Evolutionary conservation across 1,284 basidiomycete species (phyloP), one percentile per base, ranked within the genome.

Genomic region (Sanghuangporus baumii): DNA sequence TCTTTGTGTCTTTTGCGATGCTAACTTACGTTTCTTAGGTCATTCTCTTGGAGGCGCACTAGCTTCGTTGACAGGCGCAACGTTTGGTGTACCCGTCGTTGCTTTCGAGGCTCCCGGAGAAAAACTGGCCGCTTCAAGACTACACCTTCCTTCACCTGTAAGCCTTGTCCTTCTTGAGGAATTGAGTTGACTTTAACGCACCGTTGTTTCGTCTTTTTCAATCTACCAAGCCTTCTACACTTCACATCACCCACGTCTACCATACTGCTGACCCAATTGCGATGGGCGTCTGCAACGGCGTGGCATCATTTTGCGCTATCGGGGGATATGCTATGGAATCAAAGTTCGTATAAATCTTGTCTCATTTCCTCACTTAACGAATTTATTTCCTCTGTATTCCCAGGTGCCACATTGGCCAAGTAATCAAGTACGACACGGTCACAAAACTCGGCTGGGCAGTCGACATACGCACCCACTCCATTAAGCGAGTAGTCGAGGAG

Each of bases 401-500:
- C 37, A 81, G 80, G 38, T 93, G 93, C 70, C 93, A 94, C 70
- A 79, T 91, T 0, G 96, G 96, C 48, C 85, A 89, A 75, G 87
- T 86, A 11, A 88, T 94, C 62, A 77, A 92, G 11, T 98, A 94
- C 72, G 95, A 98, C 72, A 94, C 95, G 0, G 89, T 96, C 34
- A 84, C 82, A 8, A 85, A 88, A 70, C 81, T 91, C 41, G 86
- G 87, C 3, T 98, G 96, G 96, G 75, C 78, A 14, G 88, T 90
- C 40, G 87, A 91, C 67, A 73, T 94, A n/a, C 78, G 87, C 54
- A 88, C 84, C 41, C 95, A 97, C 71, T 76, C 84, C 6, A 95
- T 98, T 69, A 81, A 80, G 55, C 81, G 87, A 54, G 76, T 96
- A 51, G 86, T 96, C 66, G 84, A 88, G 38, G 82, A 86, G 63